Percentiles rank a stretch among this genome's conserved stretches.
Evolutionary conservation across 176 grass and related monocot species (phyloP).

Genomic region (Pontederia crassipes): DNA sequence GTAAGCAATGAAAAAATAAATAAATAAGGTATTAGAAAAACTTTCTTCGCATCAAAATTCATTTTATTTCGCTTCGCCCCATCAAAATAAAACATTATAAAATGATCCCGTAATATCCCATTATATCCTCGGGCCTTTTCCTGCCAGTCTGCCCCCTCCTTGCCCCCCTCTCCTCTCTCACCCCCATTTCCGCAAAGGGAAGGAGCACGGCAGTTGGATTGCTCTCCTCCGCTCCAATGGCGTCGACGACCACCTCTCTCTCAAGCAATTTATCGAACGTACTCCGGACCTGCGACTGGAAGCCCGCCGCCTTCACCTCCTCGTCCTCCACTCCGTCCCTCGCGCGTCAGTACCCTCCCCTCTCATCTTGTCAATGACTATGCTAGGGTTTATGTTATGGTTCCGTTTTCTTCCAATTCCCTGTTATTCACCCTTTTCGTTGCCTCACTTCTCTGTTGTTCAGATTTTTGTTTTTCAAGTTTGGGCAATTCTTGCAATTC

Average conservation of each 20-base stretch:
- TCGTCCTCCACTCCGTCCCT: not conserved
- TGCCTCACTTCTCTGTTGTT: not conserved
- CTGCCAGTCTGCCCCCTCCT: too few relatives aligned
- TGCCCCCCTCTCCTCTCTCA: not conserved
- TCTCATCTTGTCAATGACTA: not conserved
- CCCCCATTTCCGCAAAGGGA: not conserved
- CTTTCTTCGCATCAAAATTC: too few relatives aligned
- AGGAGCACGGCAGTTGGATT: not conserved
- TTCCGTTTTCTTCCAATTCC: not conserved
- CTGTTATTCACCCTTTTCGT: too few relatives aligned
- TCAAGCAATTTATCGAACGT: slow-evolving; percentile 1
- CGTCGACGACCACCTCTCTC: not conserved
- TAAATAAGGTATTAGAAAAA: too few relatives aligned
- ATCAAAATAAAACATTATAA: too few relatives aligned
- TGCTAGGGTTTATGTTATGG: not conserved
- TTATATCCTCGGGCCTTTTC: not conserved
- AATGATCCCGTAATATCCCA: not conserved
- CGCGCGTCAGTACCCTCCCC: not conserved
- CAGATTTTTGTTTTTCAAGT: too few relatives aligned
- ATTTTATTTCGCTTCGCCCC: too few relatives aligned
- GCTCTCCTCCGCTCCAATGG: slow-evolving; percentile 9
- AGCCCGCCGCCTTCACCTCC: not conserved
- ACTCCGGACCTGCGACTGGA: not conserved
- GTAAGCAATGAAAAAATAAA: too few relatives aligned
- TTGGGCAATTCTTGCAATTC: too few relatives aligned